Base-by-base conservation (phyloP, 2,329 filamentous ascomycete species). In the Remersonia thermophila region DNA sequence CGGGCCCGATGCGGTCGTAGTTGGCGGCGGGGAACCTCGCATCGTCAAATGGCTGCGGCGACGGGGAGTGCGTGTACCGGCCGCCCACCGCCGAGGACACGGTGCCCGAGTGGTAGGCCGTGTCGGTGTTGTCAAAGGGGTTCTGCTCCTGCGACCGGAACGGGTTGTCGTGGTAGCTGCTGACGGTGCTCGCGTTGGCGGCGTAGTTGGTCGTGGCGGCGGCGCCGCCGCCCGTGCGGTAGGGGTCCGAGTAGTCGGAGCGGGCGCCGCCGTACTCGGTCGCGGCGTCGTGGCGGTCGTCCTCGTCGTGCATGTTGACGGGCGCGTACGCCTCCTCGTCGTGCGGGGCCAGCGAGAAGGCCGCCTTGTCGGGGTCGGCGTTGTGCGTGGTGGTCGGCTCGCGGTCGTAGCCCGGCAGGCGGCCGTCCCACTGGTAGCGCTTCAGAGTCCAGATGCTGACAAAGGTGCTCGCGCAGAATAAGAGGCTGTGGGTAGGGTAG, bases 351-450 rank as follows among this genome's bases (percentile, higher is more conserved):
- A 75, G 77, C 38, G 73, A 77, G 58, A 80, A 80, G 41, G 75
- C 75, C 18, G 75, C 74, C 61, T 79, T 79, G 55, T 80, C 75
- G 1, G 76, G 76, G 52, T 80, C 76, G 47, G 78, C 78, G 58
- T 72, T 70, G 45, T 55, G 56, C 41, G 52, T 52, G 41, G 53
- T 53, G 34, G 62, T 20, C 28, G 39, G 34, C 11, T 30, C 34
- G 30, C 36, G 57, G 49, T 74, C 71, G 53, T 77, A 77, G 39
- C 75, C 75, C 2, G 76, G 76, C 12, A 79, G 65, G 38, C 59
- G 66, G 48, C 71, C 70, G 57, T 79, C 69, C 51, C 71, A 68
- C 48, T 70, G 68, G 60, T 71, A 77, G 59, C 76, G 77, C 43
- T 69, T 63, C 43, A 77, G 57, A 18, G 73, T 73, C 56, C 70